phyloP scores from a whole-genome alignment of 352 stramenopile species.

The Phytophthora lateralis region DNA sequence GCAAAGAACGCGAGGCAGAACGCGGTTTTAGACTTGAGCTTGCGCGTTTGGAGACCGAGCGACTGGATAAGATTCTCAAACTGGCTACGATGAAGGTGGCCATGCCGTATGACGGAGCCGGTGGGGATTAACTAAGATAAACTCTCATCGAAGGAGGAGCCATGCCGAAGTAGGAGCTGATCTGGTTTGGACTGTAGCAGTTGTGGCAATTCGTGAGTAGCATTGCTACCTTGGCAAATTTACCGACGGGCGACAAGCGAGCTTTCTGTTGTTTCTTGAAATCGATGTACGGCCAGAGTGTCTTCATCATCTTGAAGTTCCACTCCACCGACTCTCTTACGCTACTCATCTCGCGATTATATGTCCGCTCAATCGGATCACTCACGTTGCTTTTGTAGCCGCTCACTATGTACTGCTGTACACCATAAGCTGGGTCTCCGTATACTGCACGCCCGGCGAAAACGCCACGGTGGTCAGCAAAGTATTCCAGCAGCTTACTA shows the following conservation, averaged over 20 bases:
- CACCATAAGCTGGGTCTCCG: not conserved
- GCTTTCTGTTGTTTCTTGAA: constrained; percentile 17
- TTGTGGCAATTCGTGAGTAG: constrained; percentile 15
- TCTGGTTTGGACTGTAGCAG: constrained; percentile 16
- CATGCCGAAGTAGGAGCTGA: constrained; percentile 11
- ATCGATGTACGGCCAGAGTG: not conserved
- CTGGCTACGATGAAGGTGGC: not conserved
- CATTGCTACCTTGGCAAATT: constrained; percentile 17
- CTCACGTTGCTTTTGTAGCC: not conserved
- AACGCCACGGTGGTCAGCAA: not conserved
- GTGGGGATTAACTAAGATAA: not conserved
- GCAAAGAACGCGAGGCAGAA: not conserved
- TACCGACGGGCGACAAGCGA: constrained; percentile 7
- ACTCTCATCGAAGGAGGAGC: not conserved
- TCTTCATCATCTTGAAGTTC: constrained; percentile 1
- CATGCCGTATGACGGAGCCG: not conserved
- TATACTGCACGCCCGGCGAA: not conserved
- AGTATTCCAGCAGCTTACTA: not conserved
- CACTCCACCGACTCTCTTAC: not conserved
- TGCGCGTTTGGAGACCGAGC: not conserved
- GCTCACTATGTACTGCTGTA: not conserved
- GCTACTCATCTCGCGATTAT: not conserved
- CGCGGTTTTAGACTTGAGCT: not conserved
- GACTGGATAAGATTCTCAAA: not conserved
- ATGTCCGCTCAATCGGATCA: not conserved